These are phyloP conservation scores for Clathrus columnatus DNA, from an alignment of 768 basidiomycete genomes.

Conservation along the genomic window DNA sequence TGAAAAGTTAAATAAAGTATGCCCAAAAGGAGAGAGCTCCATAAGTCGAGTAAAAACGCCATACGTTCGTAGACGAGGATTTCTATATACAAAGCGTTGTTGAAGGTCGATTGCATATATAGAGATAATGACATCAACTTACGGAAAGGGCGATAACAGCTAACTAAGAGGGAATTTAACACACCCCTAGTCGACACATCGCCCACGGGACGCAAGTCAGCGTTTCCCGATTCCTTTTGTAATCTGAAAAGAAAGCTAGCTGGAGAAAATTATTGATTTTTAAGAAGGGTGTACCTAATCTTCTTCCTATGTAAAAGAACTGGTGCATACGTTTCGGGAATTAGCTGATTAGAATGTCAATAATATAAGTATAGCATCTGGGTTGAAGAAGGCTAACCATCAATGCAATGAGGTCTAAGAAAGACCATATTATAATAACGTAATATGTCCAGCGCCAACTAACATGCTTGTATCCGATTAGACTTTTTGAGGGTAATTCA, in stretches of 20 bases:
- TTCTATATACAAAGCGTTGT: constrained; percentile 16
- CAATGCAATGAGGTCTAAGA: background rate
- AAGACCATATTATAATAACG: background rate
- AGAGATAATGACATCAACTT: constrained; percentile 18
- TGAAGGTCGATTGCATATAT: constrained; percentile 30
- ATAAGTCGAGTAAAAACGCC: constrained; percentile 21
- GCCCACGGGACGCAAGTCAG: background rate
- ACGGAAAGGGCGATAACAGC: constrained; percentile 26
- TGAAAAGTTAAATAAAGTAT: constrained; percentile 46
- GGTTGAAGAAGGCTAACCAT: background rate
- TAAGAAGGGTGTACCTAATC: constrained; percentile 12
- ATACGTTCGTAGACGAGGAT: constrained; percentile 28
- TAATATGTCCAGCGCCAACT: background rate
- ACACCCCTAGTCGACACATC: constrained; percentile 20
- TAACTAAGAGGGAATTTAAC: constrained; percentile 22
- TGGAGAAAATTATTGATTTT: too few species aligned
- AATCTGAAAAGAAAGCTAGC: too few species aligned
- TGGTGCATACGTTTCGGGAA: constrained; percentile 25
- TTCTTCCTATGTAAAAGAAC: constrained; percentile 24
- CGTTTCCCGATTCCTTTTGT: background rate
- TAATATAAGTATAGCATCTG: too few species aligned
- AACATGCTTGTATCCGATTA: background rate
- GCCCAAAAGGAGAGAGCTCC: constrained; percentile 31
- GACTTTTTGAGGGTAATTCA: background rate
- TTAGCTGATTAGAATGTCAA: constrained; percentile 13